Evolutionary conservation across 2,329 filamentous ascomycete genomes (phyloP).

Genomic region (Diaporthe sp.): DNA sequence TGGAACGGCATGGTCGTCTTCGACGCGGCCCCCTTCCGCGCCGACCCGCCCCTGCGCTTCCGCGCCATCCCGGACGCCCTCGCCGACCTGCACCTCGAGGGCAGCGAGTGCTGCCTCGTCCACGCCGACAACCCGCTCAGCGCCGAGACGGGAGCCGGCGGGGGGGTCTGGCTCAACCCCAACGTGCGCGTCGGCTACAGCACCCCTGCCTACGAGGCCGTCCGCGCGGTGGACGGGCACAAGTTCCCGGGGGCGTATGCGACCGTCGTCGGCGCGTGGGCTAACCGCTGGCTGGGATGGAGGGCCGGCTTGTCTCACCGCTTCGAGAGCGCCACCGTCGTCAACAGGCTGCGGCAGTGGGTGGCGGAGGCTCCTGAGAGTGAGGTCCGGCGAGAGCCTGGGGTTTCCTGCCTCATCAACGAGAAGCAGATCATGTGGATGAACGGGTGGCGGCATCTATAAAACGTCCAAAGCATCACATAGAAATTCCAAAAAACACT

Average conservation of each 20-base stretch:
- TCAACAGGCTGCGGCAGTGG: slow-evolving; percentile 57
- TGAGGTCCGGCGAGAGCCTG: slow-evolving; percentile 54
- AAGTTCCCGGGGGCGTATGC: slow-evolving; percentile 62
- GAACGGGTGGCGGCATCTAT: slow-evolving; percentile 71
- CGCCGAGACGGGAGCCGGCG: slow-evolving; percentile 55
- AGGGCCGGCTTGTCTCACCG: slow-evolving; percentile 51
- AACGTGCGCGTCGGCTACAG: slow-evolving; percentile 77
- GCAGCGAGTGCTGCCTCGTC: slow-evolving; percentile 83
- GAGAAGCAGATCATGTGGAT: slow-evolving; percentile 71
- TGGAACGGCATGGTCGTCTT: slow-evolving; percentile 74
- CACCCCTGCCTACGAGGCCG: slow-evolving; percentile 62
- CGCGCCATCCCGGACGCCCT: slow-evolving; percentile 74
- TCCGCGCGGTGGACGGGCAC: slow-evolving; percentile 56
- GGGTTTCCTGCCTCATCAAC: slow-evolving; percentile 66
- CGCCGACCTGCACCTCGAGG: slow-evolving; percentile 74
- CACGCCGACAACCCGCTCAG: slow-evolving; percentile 77
- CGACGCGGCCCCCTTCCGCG: slow-evolving; percentile 61
- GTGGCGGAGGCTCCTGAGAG: slow-evolving; percentile 49
- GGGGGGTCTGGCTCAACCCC: slow-evolving; percentile 74
- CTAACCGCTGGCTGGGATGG: slow-evolving; percentile 66
- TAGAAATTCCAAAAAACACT: background rate
- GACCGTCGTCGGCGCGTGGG: slow-evolving; percentile 69
- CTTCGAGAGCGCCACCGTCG: slow-evolving; percentile 54
- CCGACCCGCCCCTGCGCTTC: slow-evolving; percentile 63
- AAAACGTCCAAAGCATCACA: background rate